Conservation (phyloP, 495 filamentous ascomycete genomes). For the Tuber microsphaerosporum region DNA sequence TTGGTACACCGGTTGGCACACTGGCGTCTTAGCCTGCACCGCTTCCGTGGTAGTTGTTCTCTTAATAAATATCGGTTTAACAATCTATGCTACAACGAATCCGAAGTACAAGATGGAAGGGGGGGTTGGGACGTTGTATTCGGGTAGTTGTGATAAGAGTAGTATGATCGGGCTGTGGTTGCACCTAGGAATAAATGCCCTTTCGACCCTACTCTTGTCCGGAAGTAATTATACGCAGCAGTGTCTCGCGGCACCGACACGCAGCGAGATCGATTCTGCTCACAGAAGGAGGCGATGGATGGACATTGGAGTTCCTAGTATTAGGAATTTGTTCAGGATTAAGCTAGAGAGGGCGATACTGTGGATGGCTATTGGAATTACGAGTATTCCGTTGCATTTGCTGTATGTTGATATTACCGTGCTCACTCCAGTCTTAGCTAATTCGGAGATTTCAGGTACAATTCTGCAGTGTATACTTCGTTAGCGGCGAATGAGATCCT, state of each 20-base stretch:
- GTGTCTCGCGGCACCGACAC: constrained; percentile 39
- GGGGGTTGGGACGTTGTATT: constrained; percentile 11
- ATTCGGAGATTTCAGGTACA: constrained; percentile 13
- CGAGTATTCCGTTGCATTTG: constrained; percentile 39
- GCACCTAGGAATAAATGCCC: constrained; percentile 39
- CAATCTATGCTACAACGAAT: no score
- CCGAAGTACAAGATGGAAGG: not conserved
- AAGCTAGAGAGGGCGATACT: constrained; percentile 10
- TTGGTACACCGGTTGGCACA: no score
- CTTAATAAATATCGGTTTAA: no score
- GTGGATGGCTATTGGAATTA: constrained; percentile 32
- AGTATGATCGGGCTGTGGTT: constrained; percentile 15
- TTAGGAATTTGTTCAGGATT: constrained; percentile 34
- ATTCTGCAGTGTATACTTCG: constrained; percentile 38
- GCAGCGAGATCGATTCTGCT: constrained; percentile 36
- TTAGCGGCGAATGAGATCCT: constrained; percentile 1
- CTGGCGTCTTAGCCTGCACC: no score
- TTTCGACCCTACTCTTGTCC: constrained; percentile 35
- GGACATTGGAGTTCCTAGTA: constrained; percentile 41
- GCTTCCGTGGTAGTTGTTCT: no score
- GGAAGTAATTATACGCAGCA: constrained; percentile 41
- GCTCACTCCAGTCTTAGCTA: not conserved
- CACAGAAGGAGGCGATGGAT: constrained; percentile 32
- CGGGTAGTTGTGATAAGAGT: constrained; percentile 22
- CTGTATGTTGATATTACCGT: constrained; percentile 25